phyloP scores from a whole-genome alignment of 176 grass and related monocot species.

The Dactylis glomerata region DNA sequence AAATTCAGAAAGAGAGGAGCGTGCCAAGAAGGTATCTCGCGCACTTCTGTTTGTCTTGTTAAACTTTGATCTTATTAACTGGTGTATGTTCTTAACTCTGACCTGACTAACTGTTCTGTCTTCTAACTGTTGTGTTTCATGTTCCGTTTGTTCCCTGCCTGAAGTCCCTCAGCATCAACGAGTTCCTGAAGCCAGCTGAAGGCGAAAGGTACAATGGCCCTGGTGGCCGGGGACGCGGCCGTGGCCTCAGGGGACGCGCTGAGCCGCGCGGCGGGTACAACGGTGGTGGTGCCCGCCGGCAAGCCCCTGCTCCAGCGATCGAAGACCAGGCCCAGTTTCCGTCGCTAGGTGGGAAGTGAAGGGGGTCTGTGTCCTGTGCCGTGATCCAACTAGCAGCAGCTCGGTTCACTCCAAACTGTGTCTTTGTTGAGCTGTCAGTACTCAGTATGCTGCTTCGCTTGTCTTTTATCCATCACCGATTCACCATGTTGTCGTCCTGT shows the following conservation, averaged over 20 bases:
- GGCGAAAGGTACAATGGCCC: conserved; percentile 44
- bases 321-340: conserved; percentile 69
- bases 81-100: neutral
- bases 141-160: neutral
- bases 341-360: conserved; percentile 60
- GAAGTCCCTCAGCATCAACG: conserved; percentile 72
- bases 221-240: conserved; percentile 18
- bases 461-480: neutral
- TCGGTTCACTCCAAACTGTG: neutral
- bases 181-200: conserved; percentile 84
- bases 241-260: conserved; percentile 45
- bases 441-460: neutral
- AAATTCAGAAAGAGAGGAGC: conserved; percentile 67
- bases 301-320: conserved; percentile 48
- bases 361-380: neutral
- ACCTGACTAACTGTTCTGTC: neutral
- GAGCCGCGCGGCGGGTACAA: conserved; percentile 36
- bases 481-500: neutral
- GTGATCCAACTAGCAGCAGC: conserved; percentile 6
- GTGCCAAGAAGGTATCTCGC: conserved; percentile 47
- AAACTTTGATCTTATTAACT: neutral
- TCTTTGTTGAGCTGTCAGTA: neutral
- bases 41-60: neutral
- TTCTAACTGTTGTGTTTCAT: neutral
- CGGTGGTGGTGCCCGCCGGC: neutral